phyloP scores from a whole-genome alignment of 208 protist species.

The Wallacemonas rigidus region DNA sequence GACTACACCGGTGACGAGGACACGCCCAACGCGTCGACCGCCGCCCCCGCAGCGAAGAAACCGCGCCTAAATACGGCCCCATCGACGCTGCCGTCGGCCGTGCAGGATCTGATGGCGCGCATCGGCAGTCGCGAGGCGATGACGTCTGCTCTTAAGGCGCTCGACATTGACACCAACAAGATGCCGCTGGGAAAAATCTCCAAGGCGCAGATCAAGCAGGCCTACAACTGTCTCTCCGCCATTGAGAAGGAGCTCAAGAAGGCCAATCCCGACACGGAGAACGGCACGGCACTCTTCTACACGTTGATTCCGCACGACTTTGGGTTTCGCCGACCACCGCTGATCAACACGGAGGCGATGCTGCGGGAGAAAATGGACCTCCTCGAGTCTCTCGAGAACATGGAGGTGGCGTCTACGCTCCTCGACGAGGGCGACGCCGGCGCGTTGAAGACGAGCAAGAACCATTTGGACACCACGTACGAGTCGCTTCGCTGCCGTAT shows the following conservation, averaged over 20 bases:
- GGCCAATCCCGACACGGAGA: conserved; percentile 37
- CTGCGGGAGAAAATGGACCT: conserved; percentile 76
- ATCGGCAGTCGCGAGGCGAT: conserved; percentile 66
- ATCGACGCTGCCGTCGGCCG: conserved; percentile 43
- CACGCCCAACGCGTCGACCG: conserved; percentile 10
- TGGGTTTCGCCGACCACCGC: conserved; percentile 53
- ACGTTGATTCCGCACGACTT: conserved; percentile 85
- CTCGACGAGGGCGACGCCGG: conserved; percentile 28
- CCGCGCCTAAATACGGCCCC: conserved; percentile 18
- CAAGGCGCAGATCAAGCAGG: conserved; percentile 69
- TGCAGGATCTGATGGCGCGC: conserved; percentile 66
- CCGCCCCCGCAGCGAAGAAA: conserved; percentile 27
- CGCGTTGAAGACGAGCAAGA: conserved; percentile 21
- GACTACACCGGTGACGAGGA: conserved; percentile 53
- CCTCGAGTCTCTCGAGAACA: conserved; percentile 75
- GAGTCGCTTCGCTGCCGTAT: conserved; percentile 53
- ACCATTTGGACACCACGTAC: conserved; percentile 71
- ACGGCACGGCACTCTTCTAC: conserved; percentile 67
- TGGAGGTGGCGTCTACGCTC: conserved; percentile 79
- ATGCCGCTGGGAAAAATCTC: conserved; percentile 88
- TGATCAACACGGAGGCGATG: conserved; percentile 55
- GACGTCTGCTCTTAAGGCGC: conserved; percentile 66
- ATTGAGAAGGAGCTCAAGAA: conserved; percentile 73
- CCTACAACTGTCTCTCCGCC: conserved; percentile 45
- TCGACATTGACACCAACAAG: conserved; percentile 73